Evolutionary conservation across 257 asterid species (phyloP), one percentile per base, ranked within the genome.

Genomic region (Solanum virginianum): DNA sequence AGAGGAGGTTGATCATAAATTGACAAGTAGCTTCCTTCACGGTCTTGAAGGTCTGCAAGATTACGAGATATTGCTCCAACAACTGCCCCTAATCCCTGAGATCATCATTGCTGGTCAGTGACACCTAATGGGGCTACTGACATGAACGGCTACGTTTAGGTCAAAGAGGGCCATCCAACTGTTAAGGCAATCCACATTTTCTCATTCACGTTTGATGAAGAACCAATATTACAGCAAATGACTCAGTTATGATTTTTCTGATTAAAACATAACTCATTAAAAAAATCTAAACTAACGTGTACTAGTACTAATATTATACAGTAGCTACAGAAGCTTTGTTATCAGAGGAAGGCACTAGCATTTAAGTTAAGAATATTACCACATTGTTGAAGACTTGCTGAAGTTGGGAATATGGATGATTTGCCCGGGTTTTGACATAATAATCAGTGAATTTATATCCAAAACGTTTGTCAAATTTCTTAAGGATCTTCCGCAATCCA

Each of bases 361-460:
- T 15, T 60, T 60, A 45, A 86, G 39, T 26, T 51, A 83, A 84
- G 88, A 55, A 84, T 87, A 89, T 89, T 94, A 97, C 99, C 98
- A 97, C 99, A 89, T 97, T 98, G 93, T 95, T 97, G 91, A 97
- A 95, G 17, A 97, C 96, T 90, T 95, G 98, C 92, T 92, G 98
- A 87, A 97, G 99, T 86, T 95, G 99, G 80, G 99, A 97, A 90
- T 97, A 97, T 59, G 99, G 98, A 90, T 97, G 99, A 89, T 94
- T 95, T 36, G 98, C 97, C 84, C 99, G 98, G 82, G 99, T 95
- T 88, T 94, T 95, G 84, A 96, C 97, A 68, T 95, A 96, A 89
- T 96, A 94, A 90, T 94, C 94, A 39, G 99, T 96, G 91, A 96
- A 96, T 86, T 88, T 94, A 91, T 94, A 92, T 74, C 96, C 95